Evolutionary conservation across 108 stramenopile species (phyloP).

Genomic region (Fragilaria crotonensis): DNA sequence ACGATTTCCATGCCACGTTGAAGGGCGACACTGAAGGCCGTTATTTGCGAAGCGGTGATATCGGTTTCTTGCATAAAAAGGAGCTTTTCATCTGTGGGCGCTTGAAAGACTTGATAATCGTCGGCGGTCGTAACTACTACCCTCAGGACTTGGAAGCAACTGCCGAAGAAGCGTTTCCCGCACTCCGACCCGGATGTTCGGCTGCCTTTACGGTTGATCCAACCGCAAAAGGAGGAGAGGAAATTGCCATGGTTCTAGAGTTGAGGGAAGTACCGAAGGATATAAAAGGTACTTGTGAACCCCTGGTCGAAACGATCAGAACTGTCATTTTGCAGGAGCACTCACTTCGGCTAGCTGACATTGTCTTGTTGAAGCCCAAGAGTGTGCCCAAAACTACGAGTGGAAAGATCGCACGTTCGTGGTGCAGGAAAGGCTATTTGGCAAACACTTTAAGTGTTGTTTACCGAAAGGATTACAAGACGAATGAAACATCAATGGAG

Average conservation of each 20-base stretch:
- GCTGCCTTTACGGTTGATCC: slow-evolving; percentile 88
- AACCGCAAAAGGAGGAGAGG: slow-evolving; percentile 46
- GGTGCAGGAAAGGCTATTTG: slow-evolving; percentile 79
- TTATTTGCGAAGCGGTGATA: slow-evolving; percentile 94
- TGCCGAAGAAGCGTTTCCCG: slow-evolving; percentile 69
- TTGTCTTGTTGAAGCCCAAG: slow-evolving; percentile 78
- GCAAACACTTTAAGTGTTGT: slow-evolving; percentile 53
- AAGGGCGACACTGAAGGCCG: slow-evolving; percentile 19
- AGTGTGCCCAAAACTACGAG: slow-evolving; percentile 97
- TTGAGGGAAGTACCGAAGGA: slow-evolving; percentile 53
- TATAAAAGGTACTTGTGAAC: slow-evolving; percentile 25
- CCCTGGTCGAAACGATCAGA: slow-evolving; percentile 41
- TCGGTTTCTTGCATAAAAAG: slow-evolving; percentile 89
- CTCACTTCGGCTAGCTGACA: slow-evolving; percentile 51
- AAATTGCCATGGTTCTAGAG: slow-evolving; percentile 79
- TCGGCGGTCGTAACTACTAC: slow-evolving; percentile 97
- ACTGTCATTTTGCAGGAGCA: slow-evolving; percentile 72
- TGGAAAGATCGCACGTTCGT: slow-evolving; percentile 96
- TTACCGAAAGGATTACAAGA: slow-evolving; percentile 41
- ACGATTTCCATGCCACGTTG: slow-evolving; percentile 64
- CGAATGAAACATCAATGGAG: slow-evolving; percentile 4
- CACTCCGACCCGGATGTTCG: slow-evolving; percentile 89
- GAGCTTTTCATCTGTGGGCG: slow-evolving; percentile 96
- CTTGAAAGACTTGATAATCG: slow-evolving; percentile 97
- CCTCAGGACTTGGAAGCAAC: slow-evolving; percentile 98